These are phyloP conservation scores for Jaltomata sinuosa DNA, from an alignment of 257 asterid genomes.

Conservation along the genomic window DNA sequence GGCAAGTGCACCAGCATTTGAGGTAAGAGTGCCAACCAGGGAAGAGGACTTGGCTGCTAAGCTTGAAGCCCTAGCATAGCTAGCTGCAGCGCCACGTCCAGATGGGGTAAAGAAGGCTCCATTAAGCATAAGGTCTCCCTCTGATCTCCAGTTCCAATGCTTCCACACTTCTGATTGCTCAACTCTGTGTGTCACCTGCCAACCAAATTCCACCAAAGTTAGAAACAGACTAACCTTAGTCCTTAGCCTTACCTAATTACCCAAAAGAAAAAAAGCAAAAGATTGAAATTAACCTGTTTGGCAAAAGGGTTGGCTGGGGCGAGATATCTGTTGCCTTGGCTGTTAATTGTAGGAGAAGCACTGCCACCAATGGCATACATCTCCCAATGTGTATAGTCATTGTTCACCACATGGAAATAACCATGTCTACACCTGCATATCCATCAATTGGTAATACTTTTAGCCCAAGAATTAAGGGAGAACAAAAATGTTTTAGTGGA, in stretches of 20 bases:
- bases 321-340: constrained; percentile 86
- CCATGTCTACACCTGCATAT: constrained; percentile 84
- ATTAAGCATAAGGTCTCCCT: constrained; percentile 83
- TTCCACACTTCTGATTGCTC: constrained; percentile 36
- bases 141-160: constrained; percentile 93
- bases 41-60: constrained; percentile 79
- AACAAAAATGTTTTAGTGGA: background rate
- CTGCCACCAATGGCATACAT: constrained; percentile 99
- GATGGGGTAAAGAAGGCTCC: constrained; percentile 81
- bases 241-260: background rate
- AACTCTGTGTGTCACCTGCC: constrained; percentile 76
- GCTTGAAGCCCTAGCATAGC: constrained; percentile 86
- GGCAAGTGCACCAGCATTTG: constrained; percentile 56
- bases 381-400: constrained; percentile 86
- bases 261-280: background rate
- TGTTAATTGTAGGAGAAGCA: constrained; percentile 87
- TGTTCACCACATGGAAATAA: constrained; percentile 85
- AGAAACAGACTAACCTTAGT: background rate
- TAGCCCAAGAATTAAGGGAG: background rate
- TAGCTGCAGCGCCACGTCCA: constrained; percentile 57
- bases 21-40: constrained; percentile 54
- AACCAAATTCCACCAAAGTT: background rate
- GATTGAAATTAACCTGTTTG: constrained; percentile 45
- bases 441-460: background rate
- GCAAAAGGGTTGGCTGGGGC: constrained; percentile 75